Evolutionary conservation across 2,329 filamentous ascomycete species (phyloP), one percentile per base, ranked within the genome.

Genomic region (Colletotrichum sp.): DNA sequence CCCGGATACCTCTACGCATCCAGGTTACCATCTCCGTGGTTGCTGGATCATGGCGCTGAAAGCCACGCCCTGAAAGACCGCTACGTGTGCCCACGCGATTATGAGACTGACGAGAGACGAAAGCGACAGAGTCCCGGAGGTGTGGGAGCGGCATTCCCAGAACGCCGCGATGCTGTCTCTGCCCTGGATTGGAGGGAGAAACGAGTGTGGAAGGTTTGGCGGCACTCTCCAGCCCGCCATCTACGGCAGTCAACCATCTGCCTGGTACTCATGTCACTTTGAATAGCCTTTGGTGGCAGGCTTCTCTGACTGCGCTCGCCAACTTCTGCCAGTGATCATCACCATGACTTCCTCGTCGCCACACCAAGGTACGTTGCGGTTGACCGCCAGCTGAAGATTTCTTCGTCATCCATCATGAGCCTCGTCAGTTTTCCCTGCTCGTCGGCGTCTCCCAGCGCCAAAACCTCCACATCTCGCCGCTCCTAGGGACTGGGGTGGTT

Each of bases 391-490:
- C 49, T 62, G 62, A 52, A 39, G 32, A 25, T 62, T 66, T 75
- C 71, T 70, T 75, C 62, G 59, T 77, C 71, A 77, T 77, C 67
- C 71, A 59, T 68, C 62, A 30, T 62, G 71, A 77, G 71, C 65
- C 75, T 75, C 62, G 75, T 75, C 75, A 66, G 36, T 55, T 71
- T 77, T 70, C 62, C 59, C 71, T 71, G 75, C 65, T 67, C 32
- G 30, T 49, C 67, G 52, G 69, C 66, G 36, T 63, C 55, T 59
- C 61, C 75, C 66, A 61, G 61, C 71, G 71, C 61, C 75, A 75
- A 65, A 52, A 74, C 59, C 44, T 55, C 74, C 74, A 69, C 65
- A 65, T 39, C 36, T 75, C 32, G 69, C 39, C 55, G 64, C 44
- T 62, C 71, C 32, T 57, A 49, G 39, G 16, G 66, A 57, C 61